Evolutionary conservation across 495 filamentous ascomycete genomes (phyloP).

Genomic region (Aspergillus saccharolyticus): DNA sequence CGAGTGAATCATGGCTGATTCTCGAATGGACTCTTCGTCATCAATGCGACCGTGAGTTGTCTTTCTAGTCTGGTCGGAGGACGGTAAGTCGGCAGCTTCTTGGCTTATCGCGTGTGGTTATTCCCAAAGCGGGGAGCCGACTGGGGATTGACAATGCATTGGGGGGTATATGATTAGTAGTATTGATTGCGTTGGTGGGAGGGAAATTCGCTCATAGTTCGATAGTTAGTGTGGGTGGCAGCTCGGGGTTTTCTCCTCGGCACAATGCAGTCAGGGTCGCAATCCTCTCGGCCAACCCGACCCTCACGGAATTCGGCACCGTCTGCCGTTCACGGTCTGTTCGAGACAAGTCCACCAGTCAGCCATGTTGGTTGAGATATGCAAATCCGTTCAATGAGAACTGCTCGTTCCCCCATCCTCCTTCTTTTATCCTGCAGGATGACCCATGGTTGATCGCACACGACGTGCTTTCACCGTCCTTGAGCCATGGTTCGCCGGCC

Average conservation of each 20-base stretch:
- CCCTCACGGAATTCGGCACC: neutral
- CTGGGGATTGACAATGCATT: neutral
- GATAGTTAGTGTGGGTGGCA: neutral
- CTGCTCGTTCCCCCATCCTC: neutral
- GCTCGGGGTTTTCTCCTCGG: neutral
- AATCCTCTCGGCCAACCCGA: neutral
- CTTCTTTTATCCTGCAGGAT: neutral
- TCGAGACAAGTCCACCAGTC: no score
- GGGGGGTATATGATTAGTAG: neutral
- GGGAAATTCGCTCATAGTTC: neutral
- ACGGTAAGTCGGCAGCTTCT: neutral
- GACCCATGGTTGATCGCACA: neutral
- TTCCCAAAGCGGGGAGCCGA: neutral
- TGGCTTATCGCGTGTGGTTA: neutral
- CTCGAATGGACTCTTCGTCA: neutral
- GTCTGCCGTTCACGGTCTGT: neutral
- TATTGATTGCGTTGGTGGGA: neutral
- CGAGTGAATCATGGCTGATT: no score
- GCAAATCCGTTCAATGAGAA: neutral
- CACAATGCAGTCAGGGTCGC: neutral
- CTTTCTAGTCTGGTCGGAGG: neutral
- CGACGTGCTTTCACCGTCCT: neutral
- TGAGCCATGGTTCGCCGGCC: neutral
- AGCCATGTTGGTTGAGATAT: neutral
- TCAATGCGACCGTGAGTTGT: neutral